Evolutionary conservation across 495 filamentous ascomycete genomes (phyloP), one percentile per base, ranked within the genome.

Genomic region (Annulohypoxylon nitens): DNA sequence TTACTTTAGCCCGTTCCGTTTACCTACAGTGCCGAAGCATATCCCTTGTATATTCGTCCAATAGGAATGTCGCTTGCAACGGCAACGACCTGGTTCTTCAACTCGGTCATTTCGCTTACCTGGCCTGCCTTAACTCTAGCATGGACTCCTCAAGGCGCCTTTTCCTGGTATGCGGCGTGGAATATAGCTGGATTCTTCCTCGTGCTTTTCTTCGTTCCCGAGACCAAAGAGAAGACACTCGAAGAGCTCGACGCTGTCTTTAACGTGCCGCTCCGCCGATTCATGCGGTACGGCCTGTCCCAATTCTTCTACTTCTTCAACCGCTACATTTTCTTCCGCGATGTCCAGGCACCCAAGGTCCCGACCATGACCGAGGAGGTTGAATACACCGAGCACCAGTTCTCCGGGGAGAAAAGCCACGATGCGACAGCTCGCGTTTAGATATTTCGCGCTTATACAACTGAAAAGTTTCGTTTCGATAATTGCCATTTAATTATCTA

Each of bases 11-110:
- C 93, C 0, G 93, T 96, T 0, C 92, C 93, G 0, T 95, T 94
- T 76, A 93, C 92, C 0, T 96, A 97, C 76, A 91, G 89, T 4
- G 93, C 93, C 3, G 93, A 96, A 77, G 92, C 90, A 0, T 93
- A 91, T 76, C 93, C 93, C 1, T 79, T 95, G 0, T 91, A 93
- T 70, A 86, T 93, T n/a, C 88, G 92, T 2, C 85, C 88, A 0
- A 84, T 91, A 36, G 91, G 91, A 6, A 93, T 93, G 90, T 84
- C 84, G 0, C 80, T 89, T 1, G 90, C 89, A 0, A 92, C 91
- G 0, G 88, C 91, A 0, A 93, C 89, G 1, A 90, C 87, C 0
- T 92, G 90, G 88, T 87, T 89, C 81, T 91, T 92, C 78, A 92
- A 92, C 64, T 87, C 88, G 70, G 77, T 93, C 0, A 80, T 93